phyloP scores from a whole-genome alignment of 1,284 basidiomycete genomes.

The Neonothopanus nambi region DNA sequence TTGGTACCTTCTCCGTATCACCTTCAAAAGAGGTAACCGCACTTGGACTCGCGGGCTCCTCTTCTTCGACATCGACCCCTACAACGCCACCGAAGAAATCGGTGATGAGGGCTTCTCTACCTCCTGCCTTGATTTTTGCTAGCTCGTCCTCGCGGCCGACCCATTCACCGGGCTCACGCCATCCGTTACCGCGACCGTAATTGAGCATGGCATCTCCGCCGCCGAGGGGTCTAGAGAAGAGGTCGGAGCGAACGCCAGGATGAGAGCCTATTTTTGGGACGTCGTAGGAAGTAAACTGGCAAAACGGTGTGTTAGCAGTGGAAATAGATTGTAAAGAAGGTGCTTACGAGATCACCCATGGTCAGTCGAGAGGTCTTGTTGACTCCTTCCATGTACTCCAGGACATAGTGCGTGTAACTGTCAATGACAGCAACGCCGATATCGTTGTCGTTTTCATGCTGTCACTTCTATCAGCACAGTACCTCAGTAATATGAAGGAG shows the following conservation, averaged over 20 bases:
- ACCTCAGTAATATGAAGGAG: no score
- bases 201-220: slow-evolving; percentile 5
- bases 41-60: no score
- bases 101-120: slow-evolving; percentile 13
- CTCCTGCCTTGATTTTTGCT: neutral
- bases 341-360: slow-evolving; percentile 84
- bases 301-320: slow-evolving; percentile 4
- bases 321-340: neutral
- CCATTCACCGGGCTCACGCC: slow-evolving; percentile 14
- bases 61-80: slow-evolving; percentile 9
- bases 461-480: slow-evolving; percentile 6
- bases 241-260: slow-evolving; percentile 83
- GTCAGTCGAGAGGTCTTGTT: slow-evolving; percentile 86
- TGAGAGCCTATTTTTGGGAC: slow-evolving; percentile 77
- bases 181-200: slow-evolving; percentile 13
- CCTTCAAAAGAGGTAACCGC: no score
- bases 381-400: slow-evolving; percentile 90
- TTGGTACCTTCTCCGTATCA: no score
- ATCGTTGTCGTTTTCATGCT: slow-evolving; percentile 93
- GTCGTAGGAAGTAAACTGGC: slow-evolving; percentile 82
- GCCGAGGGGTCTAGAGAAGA: slow-evolving; percentile 50
- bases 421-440: slow-evolving; percentile 97
- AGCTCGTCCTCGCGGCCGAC: slow-evolving; percentile 8
- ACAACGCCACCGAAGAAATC: slow-evolving; percentile 18
- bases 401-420: slow-evolving; percentile 89